Evolutionary conservation across 371 early-diverging fungal genomes (phyloP).

Genomic region (Rhizopus stolonifer): DNA sequence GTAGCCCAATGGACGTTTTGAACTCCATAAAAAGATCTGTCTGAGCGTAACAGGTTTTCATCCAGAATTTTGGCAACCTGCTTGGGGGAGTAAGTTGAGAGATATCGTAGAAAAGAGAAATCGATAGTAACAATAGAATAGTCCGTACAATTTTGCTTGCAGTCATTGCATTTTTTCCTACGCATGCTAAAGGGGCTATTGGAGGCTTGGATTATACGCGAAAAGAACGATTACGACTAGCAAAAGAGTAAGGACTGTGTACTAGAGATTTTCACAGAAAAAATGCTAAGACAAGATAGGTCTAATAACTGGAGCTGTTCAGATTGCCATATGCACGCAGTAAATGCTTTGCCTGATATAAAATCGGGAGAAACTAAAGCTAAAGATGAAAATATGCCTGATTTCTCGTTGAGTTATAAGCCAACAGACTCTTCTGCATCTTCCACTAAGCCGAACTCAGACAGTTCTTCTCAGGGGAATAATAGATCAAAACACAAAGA

Average conservation of each 20-base stretch:
- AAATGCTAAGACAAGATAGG: constrained; percentile 4
- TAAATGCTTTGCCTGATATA: constrained; percentile 25
- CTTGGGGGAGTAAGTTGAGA: constrained; percentile 76
- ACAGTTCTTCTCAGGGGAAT: background rate
- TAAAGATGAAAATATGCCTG: constrained; percentile 20
- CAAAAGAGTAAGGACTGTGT: constrained; percentile 57
- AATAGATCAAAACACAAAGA: background rate
- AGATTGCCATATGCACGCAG: constrained; percentile 25
- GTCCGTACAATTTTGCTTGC: constrained; percentile 88
- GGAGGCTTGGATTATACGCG: constrained; percentile 80
- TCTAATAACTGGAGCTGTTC: constrained; percentile 34
- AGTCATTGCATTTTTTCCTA: constrained; percentile 76
- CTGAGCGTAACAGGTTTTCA: constrained; percentile 91
- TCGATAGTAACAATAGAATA: constrained; percentile 6
- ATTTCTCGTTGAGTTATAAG: constrained; percentile 23
- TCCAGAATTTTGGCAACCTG: constrained; percentile 93
- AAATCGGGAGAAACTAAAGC: constrained; percentile 3
- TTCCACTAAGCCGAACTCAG: background rate
- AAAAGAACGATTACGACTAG: constrained; percentile 65
- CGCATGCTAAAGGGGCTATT: constrained; percentile 77
- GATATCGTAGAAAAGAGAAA: background rate
- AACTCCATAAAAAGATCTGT: constrained; percentile 89
- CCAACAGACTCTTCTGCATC: background rate
- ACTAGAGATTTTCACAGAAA: background rate
- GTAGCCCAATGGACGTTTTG: constrained; percentile 88